Conservation (phyloP, 2,329 filamentous ascomycete species). For the Trichoderma sp. region DNA sequence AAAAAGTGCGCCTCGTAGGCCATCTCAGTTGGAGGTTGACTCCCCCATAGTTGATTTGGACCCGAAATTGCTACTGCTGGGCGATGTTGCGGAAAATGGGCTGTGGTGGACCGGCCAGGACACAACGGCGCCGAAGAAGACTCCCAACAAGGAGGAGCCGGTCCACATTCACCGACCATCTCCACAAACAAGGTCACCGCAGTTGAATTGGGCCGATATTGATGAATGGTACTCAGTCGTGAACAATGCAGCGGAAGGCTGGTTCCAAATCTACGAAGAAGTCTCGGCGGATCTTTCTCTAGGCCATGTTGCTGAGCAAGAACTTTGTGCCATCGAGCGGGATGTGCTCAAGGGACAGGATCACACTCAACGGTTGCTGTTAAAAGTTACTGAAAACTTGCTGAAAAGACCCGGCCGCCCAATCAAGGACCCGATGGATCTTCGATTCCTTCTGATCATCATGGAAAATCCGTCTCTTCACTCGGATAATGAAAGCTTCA, state of each 20-base stretch:
- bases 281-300: slow-evolving; percentile 39
- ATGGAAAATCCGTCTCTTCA: slow-evolving; percentile 77
- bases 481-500: slow-evolving; percentile 42
- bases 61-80: slow-evolving; percentile 71
- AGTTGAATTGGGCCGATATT: slow-evolving; percentile 73
- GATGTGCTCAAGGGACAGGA: slow-evolving; percentile 60
- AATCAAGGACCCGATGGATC: slow-evolving; percentile 66
- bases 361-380: slow-evolving; percentile 67
- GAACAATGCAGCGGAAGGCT: slow-evolving; percentile 66
- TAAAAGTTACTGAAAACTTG: slow-evolving; percentile 77
- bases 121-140: slow-evolving; percentile 29
- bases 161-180: slow-evolving; percentile 15
- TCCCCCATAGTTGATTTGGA: slow-evolving; percentile 57
- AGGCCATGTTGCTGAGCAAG: slow-evolving; percentile 37
- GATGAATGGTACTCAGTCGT: slow-evolving; percentile 74
- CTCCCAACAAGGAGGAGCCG: slow-evolving; percentile 27
- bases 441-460: slow-evolving; percentile 77
- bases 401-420: slow-evolving; percentile 76
- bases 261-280: slow-evolving; percentile 62
- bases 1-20: slow-evolving; percentile 30
- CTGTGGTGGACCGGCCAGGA: slow-evolving; percentile 74
- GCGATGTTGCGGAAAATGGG: slow-evolving; percentile 78
- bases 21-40: slow-evolving; percentile 28
- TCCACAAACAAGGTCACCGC: slow-evolving; percentile 51
- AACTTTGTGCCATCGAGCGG: slow-evolving; percentile 48